Base-by-base conservation (phyloP, 371 early-diverging fungal species). In the Mortierella sp. region DNA sequence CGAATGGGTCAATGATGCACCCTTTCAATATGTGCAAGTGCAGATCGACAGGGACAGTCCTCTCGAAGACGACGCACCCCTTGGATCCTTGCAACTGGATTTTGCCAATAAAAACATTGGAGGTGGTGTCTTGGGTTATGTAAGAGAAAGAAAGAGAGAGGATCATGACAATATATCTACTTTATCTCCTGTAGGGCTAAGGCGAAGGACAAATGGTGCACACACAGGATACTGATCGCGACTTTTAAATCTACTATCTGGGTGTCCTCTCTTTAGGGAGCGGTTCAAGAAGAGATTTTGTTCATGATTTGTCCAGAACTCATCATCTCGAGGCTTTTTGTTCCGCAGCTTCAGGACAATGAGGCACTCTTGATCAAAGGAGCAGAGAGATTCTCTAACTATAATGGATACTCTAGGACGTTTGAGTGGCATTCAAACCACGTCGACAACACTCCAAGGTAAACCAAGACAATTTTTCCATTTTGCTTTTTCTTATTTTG, bases 221-320 rank as follows among this genome's bases (percentile, higher is more conserved):
- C n/a, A n/a, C n/a, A n/a, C n/a, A n/a, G n/a, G n/a, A n/a, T n/a
- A n/a, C n/a, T n/a, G n/a, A n/a, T n/a, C n/a, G n/a, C n/a, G n/a
- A n/a, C n/a, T n/a, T n/a, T n/a, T n/a, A 50, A 21, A 5, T 50
- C 50, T 50, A 37, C 37, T 37, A 37, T 37, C 37, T 37, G 37
- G 37, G 9, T 37, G 37, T 37, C 37, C 37, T 50, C 29, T 46
- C 47, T 14, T 47, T 66, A 86, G 85, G 87, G 87, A 5, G 83
- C 86, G 15, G 89, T 89, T 14, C 89, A 89, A 62, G 89, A 89
- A 68, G 89, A 88, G 67, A 88, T 89, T 57, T 80, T 81, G 21
- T 89, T 89, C 52, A 70, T 81, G 25, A 85, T 87, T 28, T 82
- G 83, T 53, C 86, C 89, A 28, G 89, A 89, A 71, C 64, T 88